Evolutionary conservation across 257 asterid species (phyloP).

Genomic region (Gentiana macrophylla): DNA sequence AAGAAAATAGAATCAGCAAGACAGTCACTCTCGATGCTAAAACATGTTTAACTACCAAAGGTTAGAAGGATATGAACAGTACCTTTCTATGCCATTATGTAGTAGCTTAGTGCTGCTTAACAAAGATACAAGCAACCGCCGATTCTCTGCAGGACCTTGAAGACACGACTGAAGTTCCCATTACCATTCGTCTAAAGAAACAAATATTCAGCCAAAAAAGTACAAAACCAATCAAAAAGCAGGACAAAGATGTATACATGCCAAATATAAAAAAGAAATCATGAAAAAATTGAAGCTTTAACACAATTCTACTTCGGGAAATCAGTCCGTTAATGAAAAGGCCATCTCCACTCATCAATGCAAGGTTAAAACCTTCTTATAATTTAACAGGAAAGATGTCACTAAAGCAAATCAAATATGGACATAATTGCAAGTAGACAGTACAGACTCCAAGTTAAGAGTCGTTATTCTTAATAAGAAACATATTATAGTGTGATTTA

Average conservation of each 20-base stretch:
- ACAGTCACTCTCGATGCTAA: conserved; percentile 1
- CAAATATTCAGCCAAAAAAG: conserved; percentile 2
- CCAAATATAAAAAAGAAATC: too few relatives aligned
- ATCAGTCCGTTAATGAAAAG: conserved; percentile 74
- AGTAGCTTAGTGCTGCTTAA: conserved; percentile 63
- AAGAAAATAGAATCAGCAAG: conserved; percentile 15
- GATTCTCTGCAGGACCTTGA: conserved; percentile 75
- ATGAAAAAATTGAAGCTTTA: background rate
- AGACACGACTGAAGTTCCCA: conserved; percentile 83
- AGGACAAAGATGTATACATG: background rate
- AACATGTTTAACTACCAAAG: background rate
- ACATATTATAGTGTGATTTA: too few relatives aligned
- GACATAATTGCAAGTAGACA: background rate
- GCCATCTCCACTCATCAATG: conserved; percentile 49
- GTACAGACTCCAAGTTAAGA: too few relatives aligned
- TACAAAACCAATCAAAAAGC: conserved; percentile 4
- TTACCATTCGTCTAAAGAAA: conserved; percentile 60
- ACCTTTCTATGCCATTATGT: conserved; percentile 81
- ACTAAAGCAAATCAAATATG: background rate
- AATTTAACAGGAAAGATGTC: background rate
- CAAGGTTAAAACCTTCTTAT: conserved; percentile 46
- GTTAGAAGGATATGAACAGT: conserved; percentile 1
- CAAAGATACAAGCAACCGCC: conserved; percentile 92
- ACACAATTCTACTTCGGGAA: conserved; percentile 69
- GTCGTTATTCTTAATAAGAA: too few relatives aligned